Conservation (phyloP, 2,329 filamentous ascomycete genomes). For the Alternaria postmessia region DNA sequence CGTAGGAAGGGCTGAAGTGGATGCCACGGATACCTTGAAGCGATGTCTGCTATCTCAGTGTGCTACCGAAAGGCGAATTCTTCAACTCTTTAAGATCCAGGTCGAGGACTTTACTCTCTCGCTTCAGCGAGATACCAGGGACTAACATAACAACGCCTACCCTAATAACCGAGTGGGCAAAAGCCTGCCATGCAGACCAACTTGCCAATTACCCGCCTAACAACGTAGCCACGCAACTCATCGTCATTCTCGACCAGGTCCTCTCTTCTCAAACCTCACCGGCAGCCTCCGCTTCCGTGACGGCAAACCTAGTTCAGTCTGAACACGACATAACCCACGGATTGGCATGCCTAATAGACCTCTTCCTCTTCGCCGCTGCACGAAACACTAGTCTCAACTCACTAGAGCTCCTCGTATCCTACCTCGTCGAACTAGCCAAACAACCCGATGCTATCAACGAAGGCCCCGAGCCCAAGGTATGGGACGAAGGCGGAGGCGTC, state of each 20-base stretch:
- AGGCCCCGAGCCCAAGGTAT: neutral
- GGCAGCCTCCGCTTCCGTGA: neutral
- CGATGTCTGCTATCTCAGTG: neutral
- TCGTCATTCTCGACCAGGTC: neutral
- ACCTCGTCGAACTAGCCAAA: neutral
- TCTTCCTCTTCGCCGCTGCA: neutral
- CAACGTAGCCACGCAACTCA: neutral
- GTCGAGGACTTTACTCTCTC: too few relatives aligned
- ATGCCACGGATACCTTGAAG: neutral
- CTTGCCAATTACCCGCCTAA: neutral
- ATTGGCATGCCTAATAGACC: neutral
- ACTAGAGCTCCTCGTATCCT: neutral
- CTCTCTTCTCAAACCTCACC: neutral
- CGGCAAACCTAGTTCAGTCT: neutral
- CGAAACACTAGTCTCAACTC: neutral
- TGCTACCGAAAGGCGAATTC: neutral
- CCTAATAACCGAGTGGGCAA: slow-evolving; percentile 3
- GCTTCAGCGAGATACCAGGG: too few relatives aligned
- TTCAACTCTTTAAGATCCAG: neutral
- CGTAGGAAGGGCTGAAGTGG: neutral
- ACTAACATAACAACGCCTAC: too few relatives aligned
- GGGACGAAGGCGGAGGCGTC: neutral
- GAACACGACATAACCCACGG: neutral
- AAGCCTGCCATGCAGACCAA: neutral
- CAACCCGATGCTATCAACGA: neutral